Evolutionary conservation across 139 green algal species (phyloP).

Genomic region (Chlamydomonas sp.): DNA sequence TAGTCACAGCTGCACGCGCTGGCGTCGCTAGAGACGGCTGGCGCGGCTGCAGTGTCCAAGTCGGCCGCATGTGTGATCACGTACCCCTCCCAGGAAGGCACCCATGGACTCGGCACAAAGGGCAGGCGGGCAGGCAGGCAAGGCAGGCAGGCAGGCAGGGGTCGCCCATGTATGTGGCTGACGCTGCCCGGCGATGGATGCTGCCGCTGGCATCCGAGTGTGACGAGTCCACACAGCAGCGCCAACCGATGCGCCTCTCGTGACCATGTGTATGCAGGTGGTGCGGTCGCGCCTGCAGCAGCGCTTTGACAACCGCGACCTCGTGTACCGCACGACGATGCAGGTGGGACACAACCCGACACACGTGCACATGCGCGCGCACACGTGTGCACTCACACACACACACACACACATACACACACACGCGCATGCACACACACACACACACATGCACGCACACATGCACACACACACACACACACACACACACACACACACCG

Average conservation of each 20-base stretch:
- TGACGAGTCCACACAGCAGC: no score
- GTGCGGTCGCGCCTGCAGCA: conserved; percentile 82
- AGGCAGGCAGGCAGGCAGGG: no score
- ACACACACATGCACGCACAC: no score
- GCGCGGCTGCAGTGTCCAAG: conserved; percentile 76
- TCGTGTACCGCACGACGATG: conserved; percentile 19
- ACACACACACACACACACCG: background rate
- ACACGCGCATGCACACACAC: background rate
- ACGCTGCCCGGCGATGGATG: no score
- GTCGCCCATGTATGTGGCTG: no score
- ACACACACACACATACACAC: background rate
- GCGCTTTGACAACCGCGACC: conserved; percentile 44
- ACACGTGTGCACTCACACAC: background rate
- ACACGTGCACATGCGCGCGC: background rate
- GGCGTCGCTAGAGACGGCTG: conserved; percentile 38
- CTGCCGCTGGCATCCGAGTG: no score
- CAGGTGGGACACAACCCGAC: background rate
- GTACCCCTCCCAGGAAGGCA: conserved; percentile 80
- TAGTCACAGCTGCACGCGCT: conserved; percentile 15
- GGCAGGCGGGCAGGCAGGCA: no score
- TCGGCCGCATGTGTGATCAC: conserved; percentile 73
- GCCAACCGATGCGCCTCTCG: no score
- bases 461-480: background rate
- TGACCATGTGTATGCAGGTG: conserved; percentile 44
- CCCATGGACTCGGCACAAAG: no score